These are phyloP conservation scores for Quercus ilex DNA, from an alignment of 306 rosid species.

Conservation along the genomic window DNA sequence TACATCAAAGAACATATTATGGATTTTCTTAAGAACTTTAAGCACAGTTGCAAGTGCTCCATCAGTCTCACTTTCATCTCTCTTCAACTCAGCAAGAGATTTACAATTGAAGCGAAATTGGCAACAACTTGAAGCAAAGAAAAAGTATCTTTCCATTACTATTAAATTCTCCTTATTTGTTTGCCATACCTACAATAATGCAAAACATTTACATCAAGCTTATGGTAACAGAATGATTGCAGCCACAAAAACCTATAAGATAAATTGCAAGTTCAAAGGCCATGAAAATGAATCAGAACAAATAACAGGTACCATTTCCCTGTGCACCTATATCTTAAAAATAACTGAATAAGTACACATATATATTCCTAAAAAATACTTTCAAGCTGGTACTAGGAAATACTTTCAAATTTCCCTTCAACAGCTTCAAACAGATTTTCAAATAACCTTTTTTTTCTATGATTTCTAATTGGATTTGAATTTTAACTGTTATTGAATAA, in stretches of 20 bases:
- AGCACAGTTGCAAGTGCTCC: slow-evolving; percentile 80
- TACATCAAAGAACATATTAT: slow-evolving; percentile 69
- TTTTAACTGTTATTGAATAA: neutral
- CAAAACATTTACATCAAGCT: slow-evolving; percentile 4
- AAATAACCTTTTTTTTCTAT: too few species aligned
- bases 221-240: neutral
- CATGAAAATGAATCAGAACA: neutral
- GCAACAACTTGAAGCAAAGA: slow-evolving; percentile 77
- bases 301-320: too few species aligned
- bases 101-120: slow-evolving; percentile 71
- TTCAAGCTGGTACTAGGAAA: neutral
- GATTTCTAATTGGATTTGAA: neutral
- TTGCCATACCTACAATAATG: slow-evolving; percentile 70
- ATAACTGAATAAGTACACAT: too few species aligned
- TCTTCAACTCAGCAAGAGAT: slow-evolving; percentile 69
- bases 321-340: too few species aligned
- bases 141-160: slow-evolving; percentile 91
- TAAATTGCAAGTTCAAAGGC: slow-evolving; percentile 8
- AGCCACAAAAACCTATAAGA: slow-evolving; percentile 15
- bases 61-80: slow-evolving; percentile 68
- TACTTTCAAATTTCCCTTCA: neutral
- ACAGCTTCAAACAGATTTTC: neutral
- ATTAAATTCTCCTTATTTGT: slow-evolving; percentile 74
- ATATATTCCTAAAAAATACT: too few species aligned
- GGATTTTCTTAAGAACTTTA: slow-evolving; percentile 64